phyloP scores from a whole-genome alignment of 1,284 basidiomycete species.

The Sporisorium iseilematis-ciliati region DNA sequence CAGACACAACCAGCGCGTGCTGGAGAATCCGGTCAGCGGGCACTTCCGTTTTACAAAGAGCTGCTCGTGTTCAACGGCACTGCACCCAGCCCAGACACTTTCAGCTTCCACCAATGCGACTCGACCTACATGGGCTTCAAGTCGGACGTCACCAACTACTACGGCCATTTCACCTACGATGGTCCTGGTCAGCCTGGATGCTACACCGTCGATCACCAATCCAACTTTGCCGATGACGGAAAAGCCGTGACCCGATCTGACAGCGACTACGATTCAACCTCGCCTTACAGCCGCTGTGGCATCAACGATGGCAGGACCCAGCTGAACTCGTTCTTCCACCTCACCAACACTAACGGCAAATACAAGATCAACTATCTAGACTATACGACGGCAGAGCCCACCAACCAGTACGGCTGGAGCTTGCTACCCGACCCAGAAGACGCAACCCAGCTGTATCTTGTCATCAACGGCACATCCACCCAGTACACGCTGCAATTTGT shows the following conservation, averaged over 20 bases:
- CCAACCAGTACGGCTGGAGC: background rate
- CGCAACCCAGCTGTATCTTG: background rate
- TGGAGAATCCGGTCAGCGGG: background rate
- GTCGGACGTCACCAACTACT: constrained; percentile 10
- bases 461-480: background rate
- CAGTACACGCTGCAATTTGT: background rate
- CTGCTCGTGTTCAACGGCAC: constrained; percentile 8
- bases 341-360: background rate
- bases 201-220: background rate
- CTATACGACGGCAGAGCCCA: background rate
- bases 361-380: background rate
- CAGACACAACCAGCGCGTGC: background rate
- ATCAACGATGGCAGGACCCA: background rate
- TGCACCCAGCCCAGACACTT: background rate
- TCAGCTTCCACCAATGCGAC: constrained; percentile 20
- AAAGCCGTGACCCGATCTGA: background rate
- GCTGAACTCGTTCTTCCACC: background rate
- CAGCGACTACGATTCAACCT: background rate
- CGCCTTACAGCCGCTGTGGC: background rate
- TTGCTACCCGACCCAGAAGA: background rate
- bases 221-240: background rate
- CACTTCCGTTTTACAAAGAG: constrained; percentile 4
- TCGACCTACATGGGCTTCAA: constrained; percentile 17
- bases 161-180: constrained; percentile 10
- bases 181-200: background rate